These are phyloP conservation scores for Psidium friedrichsthalianum DNA, from an alignment of 345 rosid species.

Conservation along the genomic window DNA sequence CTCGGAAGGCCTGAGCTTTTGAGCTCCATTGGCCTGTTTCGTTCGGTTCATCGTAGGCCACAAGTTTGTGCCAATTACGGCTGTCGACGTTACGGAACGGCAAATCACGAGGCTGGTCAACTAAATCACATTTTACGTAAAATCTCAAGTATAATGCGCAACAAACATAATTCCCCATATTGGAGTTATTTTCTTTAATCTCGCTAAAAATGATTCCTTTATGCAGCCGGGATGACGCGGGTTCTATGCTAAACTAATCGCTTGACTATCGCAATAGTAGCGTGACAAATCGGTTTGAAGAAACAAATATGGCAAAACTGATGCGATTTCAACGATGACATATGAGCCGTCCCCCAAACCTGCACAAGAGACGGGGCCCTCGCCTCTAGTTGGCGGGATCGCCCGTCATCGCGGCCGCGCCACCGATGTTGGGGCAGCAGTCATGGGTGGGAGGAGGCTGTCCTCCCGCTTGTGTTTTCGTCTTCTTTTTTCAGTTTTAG, in stretches of 20 bases:
- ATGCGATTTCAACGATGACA: neutral
- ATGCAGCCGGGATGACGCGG: rapidly evolving
- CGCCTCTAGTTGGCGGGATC: too few species aligned
- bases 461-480: too few species aligned
- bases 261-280: rapidly evolving
- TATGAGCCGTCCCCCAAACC: too few species aligned
- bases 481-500: neutral
- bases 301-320: rapidly evolving
- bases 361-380: too few species aligned
- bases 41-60: neutral
- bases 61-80: neutral
- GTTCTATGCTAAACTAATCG: rapidly evolving
- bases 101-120: neutral
- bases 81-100: neutral
- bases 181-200: neutral
- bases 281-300: rapidly evolving
- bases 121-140: neutral
- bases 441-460: too few species aligned
- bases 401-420: too few species aligned
- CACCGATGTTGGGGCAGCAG: too few species aligned
- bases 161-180: neutral
- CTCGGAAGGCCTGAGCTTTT: neutral
- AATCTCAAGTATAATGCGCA: neutral
- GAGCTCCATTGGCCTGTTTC: neutral
- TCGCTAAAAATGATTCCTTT: neutral